Conservation (phyloP, 257 asterid genomes). For the Jasminum sambac region DNA sequence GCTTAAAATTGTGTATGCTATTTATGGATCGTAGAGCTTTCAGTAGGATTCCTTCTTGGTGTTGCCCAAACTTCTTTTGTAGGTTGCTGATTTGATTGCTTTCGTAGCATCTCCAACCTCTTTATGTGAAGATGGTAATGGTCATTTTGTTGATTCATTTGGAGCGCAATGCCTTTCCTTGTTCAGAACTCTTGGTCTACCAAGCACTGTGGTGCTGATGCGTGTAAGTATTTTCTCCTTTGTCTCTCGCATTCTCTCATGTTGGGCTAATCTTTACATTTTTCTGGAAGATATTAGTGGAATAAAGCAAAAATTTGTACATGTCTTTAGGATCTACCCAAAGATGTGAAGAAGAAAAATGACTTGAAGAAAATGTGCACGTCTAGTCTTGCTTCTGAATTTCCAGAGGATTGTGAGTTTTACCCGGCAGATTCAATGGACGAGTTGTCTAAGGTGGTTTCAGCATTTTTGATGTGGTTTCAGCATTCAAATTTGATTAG, state of each 20-base stretch:
- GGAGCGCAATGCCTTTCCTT: slow-evolving; percentile 89
- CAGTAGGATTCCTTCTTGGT: slow-evolving; percentile 8
- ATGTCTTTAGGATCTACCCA: slow-evolving; percentile 66
- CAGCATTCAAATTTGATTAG: background rate
- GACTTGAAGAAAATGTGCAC: slow-evolving; percentile 69
- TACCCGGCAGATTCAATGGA: slow-evolving; percentile 81
- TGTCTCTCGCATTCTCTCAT: slow-evolving; percentile 4
- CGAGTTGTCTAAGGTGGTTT: slow-evolving; percentile 80
- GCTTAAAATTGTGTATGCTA: background rate
- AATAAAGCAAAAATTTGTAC: slow-evolving; percentile 5
- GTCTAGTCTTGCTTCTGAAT: slow-evolving; percentile 71
- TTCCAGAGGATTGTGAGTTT: slow-evolving; percentile 92
- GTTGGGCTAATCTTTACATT: background rate
- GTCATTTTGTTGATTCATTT: slow-evolving; percentile 72
- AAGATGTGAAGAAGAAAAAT: slow-evolving; percentile 60
- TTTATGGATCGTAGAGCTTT: slow-evolving; percentile 2
- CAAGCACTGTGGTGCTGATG: slow-evolving; percentile 85
- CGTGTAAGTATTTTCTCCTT: slow-evolving; percentile 57
- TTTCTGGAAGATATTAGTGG: slow-evolving; percentile 3
- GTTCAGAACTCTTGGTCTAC: slow-evolving; percentile 86
- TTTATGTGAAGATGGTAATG: slow-evolving; percentile 41
- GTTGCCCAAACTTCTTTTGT: slow-evolving; percentile 17
- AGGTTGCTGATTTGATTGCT: slow-evolving; percentile 98
- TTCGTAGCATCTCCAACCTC: slow-evolving; percentile 85
- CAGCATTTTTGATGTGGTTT: slow-evolving; percentile 36